Evolutionary conservation across 1,284 basidiomycete genomes (phyloP).

Genomic region (Coniferiporia sulphurascens): DNA sequence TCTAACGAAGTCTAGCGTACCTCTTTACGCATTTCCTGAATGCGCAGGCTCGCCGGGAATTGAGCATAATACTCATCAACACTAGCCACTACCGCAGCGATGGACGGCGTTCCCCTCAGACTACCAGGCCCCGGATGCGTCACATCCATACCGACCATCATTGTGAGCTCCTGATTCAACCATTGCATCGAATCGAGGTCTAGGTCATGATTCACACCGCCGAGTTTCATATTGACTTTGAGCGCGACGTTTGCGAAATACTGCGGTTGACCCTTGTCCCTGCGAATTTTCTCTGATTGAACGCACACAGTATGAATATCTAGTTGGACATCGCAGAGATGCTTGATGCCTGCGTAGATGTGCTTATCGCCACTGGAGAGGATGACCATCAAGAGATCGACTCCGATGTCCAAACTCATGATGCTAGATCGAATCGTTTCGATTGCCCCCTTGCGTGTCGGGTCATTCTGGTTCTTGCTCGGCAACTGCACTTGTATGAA

Average conservation of each 20-base stretch:
- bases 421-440: constrained; percentile 29
- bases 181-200: constrained; percentile 48
- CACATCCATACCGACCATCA: constrained; percentile 81
- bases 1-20: constrained; percentile 31
- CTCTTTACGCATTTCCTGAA: constrained; percentile 73
- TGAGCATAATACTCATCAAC: constrained; percentile 58
- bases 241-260: constrained; percentile 76
- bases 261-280: constrained; percentile 57
- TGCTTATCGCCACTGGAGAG: constrained; percentile 63
- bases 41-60: constrained; percentile 66
- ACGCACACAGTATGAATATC: constrained; percentile 69
- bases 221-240: constrained; percentile 79
- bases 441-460: constrained; percentile 43
- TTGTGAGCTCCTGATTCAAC: constrained; percentile 55
- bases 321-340: constrained; percentile 58
- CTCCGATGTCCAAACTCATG: constrained; percentile 28
- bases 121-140: constrained; percentile 73
- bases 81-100: constrained; percentile 78
- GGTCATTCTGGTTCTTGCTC: constrained; percentile 40
- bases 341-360: constrained; percentile 67
- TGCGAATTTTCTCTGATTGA: constrained; percentile 56
- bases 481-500: constrained; percentile 40
- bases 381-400: constrained; percentile 44
- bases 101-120: constrained; percentile 63
- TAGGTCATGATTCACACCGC: constrained; percentile 67